Conservation (phyloP, 768 basidiomycete species). For the Boletus bicolor region DNA sequence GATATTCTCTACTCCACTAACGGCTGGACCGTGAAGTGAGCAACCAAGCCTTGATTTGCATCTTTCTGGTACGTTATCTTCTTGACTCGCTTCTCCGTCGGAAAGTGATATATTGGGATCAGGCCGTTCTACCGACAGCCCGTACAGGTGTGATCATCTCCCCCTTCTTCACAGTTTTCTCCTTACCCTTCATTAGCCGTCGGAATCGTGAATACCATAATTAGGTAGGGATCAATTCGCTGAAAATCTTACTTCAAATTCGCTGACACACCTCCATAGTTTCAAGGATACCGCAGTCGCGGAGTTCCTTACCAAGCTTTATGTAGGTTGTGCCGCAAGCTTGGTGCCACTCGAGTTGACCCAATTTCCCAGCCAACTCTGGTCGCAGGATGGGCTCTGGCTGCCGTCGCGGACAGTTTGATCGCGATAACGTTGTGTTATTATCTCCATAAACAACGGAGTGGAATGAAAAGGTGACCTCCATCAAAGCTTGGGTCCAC, state of each 20-base stretch:
- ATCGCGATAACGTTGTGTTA: conserved; percentile 12
- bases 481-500: not conserved
- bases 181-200: conserved; percentile 3
- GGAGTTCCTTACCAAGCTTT: not conserved
- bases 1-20: not conserved
- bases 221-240: not conserved
- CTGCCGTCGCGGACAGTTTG: conserved; percentile 3
- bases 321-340: not conserved
- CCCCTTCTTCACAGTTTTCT: no score
- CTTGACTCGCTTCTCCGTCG: not conserved
- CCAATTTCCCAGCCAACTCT: not conserved
- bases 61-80: conserved; percentile 11
- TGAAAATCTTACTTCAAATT: not conserved
- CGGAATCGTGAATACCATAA: conserved; percentile 4
- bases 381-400: not conserved
- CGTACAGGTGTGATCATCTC: conserved; percentile 5
- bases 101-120: not conserved
- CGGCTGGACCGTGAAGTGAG: conserved; percentile 1
- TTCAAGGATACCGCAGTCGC: not conserved
- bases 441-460: conserved; percentile 10
- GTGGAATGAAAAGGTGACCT: conserved; percentile 6
- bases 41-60: conserved; percentile 6
- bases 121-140: conserved; percentile 8
- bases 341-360: not conserved
- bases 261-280: not conserved